These are phyloP conservation scores for Erythrobasidium hasegawianum DNA, from an alignment of 1,284 basidiomycete genomes.

Conservation along the genomic window DNA sequence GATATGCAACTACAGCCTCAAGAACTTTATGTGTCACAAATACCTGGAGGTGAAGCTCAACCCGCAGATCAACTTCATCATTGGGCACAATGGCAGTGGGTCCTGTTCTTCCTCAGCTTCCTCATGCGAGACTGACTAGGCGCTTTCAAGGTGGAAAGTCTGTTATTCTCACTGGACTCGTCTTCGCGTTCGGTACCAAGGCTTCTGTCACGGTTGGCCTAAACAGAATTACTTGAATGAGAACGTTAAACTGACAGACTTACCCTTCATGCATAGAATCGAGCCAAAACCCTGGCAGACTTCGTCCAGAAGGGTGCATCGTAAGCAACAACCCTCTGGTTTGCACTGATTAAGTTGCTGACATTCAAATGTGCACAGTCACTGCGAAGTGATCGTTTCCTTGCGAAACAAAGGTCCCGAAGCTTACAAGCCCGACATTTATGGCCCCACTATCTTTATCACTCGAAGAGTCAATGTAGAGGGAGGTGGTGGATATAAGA, in stretches of 20 bases:
- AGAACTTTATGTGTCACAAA: constrained; percentile 94
- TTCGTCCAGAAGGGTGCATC: constrained; percentile 39
- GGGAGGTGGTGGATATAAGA: constrained; percentile 74
- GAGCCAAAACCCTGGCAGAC: constrained; percentile 39
- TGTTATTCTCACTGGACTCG: constrained; percentile 88
- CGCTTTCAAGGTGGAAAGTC: constrained; percentile 71
- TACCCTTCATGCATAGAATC: constrained; percentile 35
- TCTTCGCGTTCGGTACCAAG: constrained; percentile 89
- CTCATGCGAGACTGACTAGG: background rate
- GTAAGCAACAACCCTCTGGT: constrained; percentile 14
- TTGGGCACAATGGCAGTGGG: constrained; percentile 63
- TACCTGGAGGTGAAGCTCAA: constrained; percentile 70
- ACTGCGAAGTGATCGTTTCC: constrained; percentile 65
- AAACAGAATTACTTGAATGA: too few relatives aligned
- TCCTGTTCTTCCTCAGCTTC: background rate
- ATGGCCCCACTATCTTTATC: constrained; percentile 78
- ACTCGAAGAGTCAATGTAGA: constrained; percentile 74
- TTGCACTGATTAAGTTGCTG: constrained; percentile 23
- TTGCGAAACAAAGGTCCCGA: constrained; percentile 86
- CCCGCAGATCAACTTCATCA: constrained; percentile 92
- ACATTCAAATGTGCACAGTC: constrained; percentile 48
- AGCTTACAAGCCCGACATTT: constrained; percentile 76
- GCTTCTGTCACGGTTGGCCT: constrained; percentile 75
- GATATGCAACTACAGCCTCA: constrained; percentile 21
- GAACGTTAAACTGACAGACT: too few relatives aligned